Conservation (phyloP, 2,329 filamentous ascomycete species). For the Cladosporium sp. region DNA sequence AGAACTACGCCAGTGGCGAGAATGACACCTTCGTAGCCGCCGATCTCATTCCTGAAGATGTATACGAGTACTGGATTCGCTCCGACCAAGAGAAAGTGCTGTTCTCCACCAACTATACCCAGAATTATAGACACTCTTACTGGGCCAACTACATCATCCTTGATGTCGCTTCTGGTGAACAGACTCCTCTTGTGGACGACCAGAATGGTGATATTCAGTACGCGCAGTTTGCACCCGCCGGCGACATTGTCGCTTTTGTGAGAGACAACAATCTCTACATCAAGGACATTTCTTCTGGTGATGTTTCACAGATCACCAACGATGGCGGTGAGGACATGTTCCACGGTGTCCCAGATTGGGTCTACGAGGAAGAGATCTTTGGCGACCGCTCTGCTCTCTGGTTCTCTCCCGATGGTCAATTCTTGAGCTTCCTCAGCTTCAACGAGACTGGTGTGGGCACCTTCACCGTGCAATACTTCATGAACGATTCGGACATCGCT, state of each 20-base stretch:
- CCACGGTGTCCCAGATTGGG: slow-evolving; percentile 62
- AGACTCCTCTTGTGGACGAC: slow-evolving; percentile 52
- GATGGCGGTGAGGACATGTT: slow-evolving; percentile 60
- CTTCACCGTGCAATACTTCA: slow-evolving; percentile 63
- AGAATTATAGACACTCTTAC: slow-evolving; percentile 64
- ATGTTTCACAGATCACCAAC: slow-evolving; percentile 58
- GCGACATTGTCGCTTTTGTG: slow-evolving; percentile 61
- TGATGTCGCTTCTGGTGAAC: slow-evolving; percentile 53
- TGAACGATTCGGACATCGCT: slow-evolving; percentile 53
- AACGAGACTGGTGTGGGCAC: slow-evolving; percentile 64
- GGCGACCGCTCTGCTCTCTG: slow-evolving; percentile 48
- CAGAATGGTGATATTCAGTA: slow-evolving; percentile 64
- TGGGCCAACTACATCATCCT: slow-evolving; percentile 63
- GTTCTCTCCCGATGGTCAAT: slow-evolving; percentile 54
- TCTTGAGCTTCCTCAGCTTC: slow-evolving; percentile 53
- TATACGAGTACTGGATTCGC: slow-evolving; percentile 58
- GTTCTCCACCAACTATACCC: slow-evolving; percentile 61
- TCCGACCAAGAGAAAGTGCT: slow-evolving; percentile 55
- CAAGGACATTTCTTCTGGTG: slow-evolving; percentile 46
- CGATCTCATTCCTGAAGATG: slow-evolving; percentile 52
- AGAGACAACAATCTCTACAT: slow-evolving; percentile 62
- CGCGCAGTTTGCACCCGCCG: slow-evolving; percentile 55
- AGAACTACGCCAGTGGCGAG: slow-evolving; percentile 57
- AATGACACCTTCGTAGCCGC: slow-evolving; percentile 55
- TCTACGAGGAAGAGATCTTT: slow-evolving; percentile 57